phyloP scores from a whole-genome alignment of 345 rosid genomes.

The Heritiera fomes region DNA sequence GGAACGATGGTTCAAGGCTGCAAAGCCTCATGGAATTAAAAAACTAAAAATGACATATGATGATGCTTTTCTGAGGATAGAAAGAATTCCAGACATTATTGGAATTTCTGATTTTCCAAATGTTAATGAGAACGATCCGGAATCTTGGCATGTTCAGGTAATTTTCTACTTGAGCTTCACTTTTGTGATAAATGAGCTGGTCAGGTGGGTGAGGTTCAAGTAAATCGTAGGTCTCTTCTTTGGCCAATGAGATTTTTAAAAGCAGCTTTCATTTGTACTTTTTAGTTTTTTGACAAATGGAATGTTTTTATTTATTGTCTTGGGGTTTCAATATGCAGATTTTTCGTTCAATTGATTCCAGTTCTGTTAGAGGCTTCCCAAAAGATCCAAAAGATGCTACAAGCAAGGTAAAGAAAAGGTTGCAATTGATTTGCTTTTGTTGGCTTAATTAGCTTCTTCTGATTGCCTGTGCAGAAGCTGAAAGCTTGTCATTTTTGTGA shows the following conservation, averaged over 20 bases:
- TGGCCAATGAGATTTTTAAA: neutral
- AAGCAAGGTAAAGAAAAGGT: slow-evolving; percentile 49
- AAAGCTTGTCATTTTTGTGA: slow-evolving; percentile 32
- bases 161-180: slow-evolving; percentile 15
- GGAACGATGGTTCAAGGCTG: slow-evolving; percentile 88
- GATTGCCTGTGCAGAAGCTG: slow-evolving; percentile 18
- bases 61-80: slow-evolving; percentile 79
- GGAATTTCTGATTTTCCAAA: slow-evolving; percentile 58
- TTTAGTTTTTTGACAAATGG: neutral
- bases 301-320: slow-evolving; percentile 9
- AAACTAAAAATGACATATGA: slow-evolving; percentile 69
- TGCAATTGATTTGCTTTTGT: neutral
- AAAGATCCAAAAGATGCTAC: slow-evolving; percentile 85
- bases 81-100: slow-evolving; percentile 78
- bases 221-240: slow-evolving; percentile 10
- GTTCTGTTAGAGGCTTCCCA: slow-evolving; percentile 85
- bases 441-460: neutral
- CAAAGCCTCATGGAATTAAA: slow-evolving; percentile 76
- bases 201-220: slow-evolving; percentile 7
- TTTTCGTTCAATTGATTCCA: slow-evolving; percentile 94
- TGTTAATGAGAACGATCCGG: slow-evolving; percentile 52
- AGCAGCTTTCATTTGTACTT: neutral
- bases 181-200: slow-evolving; percentile 15
- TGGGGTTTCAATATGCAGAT: slow-evolving; percentile 48
- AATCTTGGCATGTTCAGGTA: slow-evolving; percentile 97